Conservation (phyloP, 2,329 filamentous ascomycete species). For the Cladosporium sp. region DNA sequence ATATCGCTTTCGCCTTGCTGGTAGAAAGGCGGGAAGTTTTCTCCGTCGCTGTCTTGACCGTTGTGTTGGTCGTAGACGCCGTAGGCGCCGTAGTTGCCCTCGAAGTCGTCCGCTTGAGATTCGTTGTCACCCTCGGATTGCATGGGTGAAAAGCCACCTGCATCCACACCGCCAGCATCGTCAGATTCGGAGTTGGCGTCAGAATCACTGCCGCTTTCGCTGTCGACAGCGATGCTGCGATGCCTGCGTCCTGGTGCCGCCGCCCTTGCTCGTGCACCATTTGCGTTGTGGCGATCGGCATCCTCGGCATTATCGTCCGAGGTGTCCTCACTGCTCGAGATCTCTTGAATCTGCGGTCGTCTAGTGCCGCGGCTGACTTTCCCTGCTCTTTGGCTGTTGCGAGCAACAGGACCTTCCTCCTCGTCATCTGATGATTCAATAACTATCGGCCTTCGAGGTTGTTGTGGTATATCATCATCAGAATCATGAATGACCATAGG, state of each 20-base stretch:
- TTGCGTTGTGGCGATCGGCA: conserved; percentile 2
- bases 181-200: conserved; percentile 24
- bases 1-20: not conserved
- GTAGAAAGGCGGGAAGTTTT: not conserved
- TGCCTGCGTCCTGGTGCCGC: not conserved
- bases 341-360: conserved; percentile 16
- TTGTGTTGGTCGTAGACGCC: not conserved
- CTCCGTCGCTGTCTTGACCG: not conserved
- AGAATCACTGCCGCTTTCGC: conserved; percentile 19
- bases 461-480: conserved; percentile 12
- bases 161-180: conserved; percentile 21
- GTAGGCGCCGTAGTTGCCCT: not conserved
- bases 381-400: conserved; percentile 20
- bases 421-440: conserved; percentile 23
- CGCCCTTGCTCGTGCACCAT: not conserved
- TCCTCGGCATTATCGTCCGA: conserved; percentile 23
- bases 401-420: conserved; percentile 26
- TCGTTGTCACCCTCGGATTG: conserved; percentile 16
- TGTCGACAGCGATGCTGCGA: not conserved
- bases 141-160: conserved; percentile 27
- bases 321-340: conserved; percentile 22
- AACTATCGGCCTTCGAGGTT: conserved; percentile 18
- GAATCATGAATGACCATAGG: conserved; percentile 15
- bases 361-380: conserved; percentile 18
- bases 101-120: conserved; percentile 7